Percentiles rank a stretch among this genome's conserved stretches.
Evolutionary conservation across 495 filamentous ascomycete species (phyloP).

Genomic region (Xylaria curta): DNA sequence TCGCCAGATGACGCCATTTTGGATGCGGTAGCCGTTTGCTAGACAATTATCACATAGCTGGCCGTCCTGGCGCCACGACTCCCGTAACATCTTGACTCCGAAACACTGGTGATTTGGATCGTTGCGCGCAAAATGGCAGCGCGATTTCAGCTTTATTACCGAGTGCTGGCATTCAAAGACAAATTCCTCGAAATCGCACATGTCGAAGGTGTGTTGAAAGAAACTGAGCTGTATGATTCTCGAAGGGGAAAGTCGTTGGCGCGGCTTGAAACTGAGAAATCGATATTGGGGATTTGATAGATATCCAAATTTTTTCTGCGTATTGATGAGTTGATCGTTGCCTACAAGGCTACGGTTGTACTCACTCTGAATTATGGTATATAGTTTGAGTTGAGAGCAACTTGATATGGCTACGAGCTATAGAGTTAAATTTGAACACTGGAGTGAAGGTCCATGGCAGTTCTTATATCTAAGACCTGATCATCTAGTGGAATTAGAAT

Average conservation of each 20-base stretch:
- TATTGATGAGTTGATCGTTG: neutral
- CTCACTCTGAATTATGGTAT: slow-evolving; percentile 10
- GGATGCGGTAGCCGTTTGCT: slow-evolving; percentile 18
- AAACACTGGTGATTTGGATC: slow-evolving; percentile 68
- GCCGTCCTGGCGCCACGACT: slow-evolving; percentile 56
- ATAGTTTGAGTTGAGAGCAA: neutral
- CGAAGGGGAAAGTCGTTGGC: neutral
- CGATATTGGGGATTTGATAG: neutral
- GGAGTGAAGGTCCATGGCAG: neutral
- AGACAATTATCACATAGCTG: slow-evolving; percentile 55
- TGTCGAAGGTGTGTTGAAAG: slow-evolving; percentile 36
- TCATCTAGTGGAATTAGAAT: neutral
- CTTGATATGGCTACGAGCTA: neutral
- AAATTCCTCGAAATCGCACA: slow-evolving; percentile 74
- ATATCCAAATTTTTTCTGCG: neutral
- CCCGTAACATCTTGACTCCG: slow-evolving; percentile 64
- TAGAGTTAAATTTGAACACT: neutral
- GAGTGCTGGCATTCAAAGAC: slow-evolving; percentile 65
- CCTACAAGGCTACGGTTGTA: neutral
- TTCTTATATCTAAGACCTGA: slow-evolving; percentile 7
- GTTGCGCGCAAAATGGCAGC: slow-evolving; percentile 75
- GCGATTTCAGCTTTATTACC: slow-evolving; percentile 59
- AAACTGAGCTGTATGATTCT: neutral
- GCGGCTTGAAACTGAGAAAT: neutral
- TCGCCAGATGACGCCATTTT: slow-evolving; percentile 16